A percentile compares a stretch with the other conserved stretches of the same genome.
These are phyloP conservation scores for Solanum lignicaule DNA, from an alignment of 257 asterid genomes.

Conservation along the genomic window DNA sequence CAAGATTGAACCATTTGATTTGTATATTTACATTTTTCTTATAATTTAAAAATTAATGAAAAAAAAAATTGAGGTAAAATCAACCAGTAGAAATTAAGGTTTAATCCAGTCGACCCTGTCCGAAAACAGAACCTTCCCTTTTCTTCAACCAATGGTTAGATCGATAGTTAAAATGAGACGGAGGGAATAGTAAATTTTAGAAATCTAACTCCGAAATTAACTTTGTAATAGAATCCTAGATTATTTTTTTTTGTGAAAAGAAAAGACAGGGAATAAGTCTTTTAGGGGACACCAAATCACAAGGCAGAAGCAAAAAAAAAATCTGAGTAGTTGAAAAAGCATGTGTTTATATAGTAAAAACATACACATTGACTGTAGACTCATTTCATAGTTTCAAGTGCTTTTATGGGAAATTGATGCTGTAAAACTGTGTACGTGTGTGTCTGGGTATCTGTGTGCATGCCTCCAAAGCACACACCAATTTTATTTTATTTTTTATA, in stretches of 20 bases:
- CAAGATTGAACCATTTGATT: background rate
- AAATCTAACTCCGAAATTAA: background rate
- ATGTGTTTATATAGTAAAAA: background rate
- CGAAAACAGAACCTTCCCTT: too few relatives aligned
- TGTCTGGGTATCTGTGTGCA: background rate
- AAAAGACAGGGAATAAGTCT: background rate
- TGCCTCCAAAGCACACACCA: background rate
- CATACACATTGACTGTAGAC: background rate
- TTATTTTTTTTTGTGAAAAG: background rate
- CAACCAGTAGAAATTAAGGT: too few relatives aligned
- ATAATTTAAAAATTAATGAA: background rate
- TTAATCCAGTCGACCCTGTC: background rate
- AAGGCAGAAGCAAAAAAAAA: background rate
- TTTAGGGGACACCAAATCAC: background rate
- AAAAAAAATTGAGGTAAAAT: background rate
- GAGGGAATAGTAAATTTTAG: accelerated
- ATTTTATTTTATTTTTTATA: too few relatives aligned
- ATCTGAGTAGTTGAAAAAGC: background rate
- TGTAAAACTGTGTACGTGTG: background rate
- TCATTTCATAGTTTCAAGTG: background rate
- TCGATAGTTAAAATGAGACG: background rate
- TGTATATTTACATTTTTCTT: background rate
- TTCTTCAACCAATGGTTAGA: background rate
- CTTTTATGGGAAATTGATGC: background rate
- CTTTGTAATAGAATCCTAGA: background rate